phyloP scores from a whole-genome alignment of 306 rosid species.

The Rosa multiflora region DNA sequence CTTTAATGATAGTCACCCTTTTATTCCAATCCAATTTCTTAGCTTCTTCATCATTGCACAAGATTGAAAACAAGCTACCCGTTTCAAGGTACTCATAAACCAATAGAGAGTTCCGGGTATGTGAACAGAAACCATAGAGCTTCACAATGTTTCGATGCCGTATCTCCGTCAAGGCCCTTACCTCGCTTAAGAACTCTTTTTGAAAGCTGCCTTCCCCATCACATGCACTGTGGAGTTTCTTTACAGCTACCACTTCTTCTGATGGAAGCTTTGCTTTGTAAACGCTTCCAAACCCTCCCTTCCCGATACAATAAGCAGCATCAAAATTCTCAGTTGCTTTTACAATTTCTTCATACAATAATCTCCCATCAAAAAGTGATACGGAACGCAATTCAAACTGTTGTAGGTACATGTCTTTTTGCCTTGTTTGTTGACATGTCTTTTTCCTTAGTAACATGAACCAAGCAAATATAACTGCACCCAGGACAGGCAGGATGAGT shows the following conservation, averaged over 20 bases:
- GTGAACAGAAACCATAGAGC: conserved; percentile 17
- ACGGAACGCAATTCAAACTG: conserved; percentile 9
- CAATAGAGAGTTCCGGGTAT: conserved; percentile 6
- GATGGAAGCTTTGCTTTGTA: conserved; percentile 27
- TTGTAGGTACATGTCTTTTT: neutral
- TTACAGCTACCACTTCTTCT: conserved; percentile 26
- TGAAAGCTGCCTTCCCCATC: neutral
- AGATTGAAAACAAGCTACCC: conserved; percentile 25
- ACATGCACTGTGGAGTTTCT: conserved; percentile 19
- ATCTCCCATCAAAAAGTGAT: conserved; percentile 24
- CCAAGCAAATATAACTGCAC: neutral
- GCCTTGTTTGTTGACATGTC: neutral
- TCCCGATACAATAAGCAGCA: conserved; percentile 27
- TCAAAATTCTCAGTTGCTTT: conserved; percentile 37
- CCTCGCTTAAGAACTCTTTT: conserved; percentile 13
- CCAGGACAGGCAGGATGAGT: neutral
- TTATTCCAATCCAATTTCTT: conserved; percentile 27
- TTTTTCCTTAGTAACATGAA: neutral
- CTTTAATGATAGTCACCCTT: conserved; percentile 24
- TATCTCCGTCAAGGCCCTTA: conserved; percentile 11
- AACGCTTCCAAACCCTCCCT: conserved; percentile 30
- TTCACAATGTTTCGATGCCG: conserved; percentile 13
- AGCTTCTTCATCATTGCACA: conserved; percentile 17
- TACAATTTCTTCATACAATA: conserved; percentile 30
- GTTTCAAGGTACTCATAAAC: conserved; percentile 27